phyloP scores from a whole-genome alignment of 2,329 filamentous ascomycete species.

The Pyrenochaeta sp. region DNA sequence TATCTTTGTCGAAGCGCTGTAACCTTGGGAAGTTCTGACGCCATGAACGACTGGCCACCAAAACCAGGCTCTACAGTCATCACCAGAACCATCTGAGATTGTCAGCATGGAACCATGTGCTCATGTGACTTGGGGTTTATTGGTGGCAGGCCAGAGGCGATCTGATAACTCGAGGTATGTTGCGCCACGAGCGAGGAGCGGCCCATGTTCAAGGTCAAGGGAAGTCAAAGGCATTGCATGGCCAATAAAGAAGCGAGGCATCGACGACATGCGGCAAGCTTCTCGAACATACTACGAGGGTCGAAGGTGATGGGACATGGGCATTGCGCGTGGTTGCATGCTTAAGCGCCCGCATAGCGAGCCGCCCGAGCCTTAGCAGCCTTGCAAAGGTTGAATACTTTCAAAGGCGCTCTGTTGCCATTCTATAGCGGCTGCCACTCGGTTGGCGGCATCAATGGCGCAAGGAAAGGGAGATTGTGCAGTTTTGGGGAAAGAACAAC shows the following conservation, averaged over 20 bases:
- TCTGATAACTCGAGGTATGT: slow-evolving; percentile 18
- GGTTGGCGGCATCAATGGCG: slow-evolving; percentile 24
- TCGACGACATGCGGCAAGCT: slow-evolving; percentile 17
- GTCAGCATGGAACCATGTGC: slow-evolving; percentile 12
- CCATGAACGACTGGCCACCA: slow-evolving; percentile 98
- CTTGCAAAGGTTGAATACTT: slow-evolving; percentile 15
- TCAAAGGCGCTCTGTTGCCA: slow-evolving; percentile 18
- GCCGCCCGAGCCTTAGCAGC: slow-evolving; percentile 37
- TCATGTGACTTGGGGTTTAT: slow-evolving; percentile 5
- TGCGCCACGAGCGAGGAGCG: slow-evolving; percentile 20
- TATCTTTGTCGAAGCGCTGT: slow-evolving; percentile 81
- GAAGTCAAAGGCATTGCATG: too few species aligned
- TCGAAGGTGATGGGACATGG: slow-evolving; percentile 21
- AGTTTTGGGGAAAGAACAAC: slow-evolving; percentile 45
- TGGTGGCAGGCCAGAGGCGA: slow-evolving; percentile 10
- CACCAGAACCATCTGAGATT: slow-evolving; percentile 86
- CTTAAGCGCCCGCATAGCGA: slow-evolving; percentile 43
- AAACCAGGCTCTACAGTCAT: slow-evolving; percentile 99
- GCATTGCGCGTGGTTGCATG: slow-evolving; percentile 21
- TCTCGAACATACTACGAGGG: slow-evolving; percentile 23
- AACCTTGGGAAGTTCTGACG: slow-evolving; percentile 93
- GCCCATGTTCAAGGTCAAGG: slow-evolving; percentile 10
- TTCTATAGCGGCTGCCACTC: slow-evolving; percentile 17
- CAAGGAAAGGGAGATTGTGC: slow-evolving; percentile 8
- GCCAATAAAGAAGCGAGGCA: slow-evolving; percentile 15